Conservation (phyloP, 1,284 basidiomycete species). For the Fomitopsis betulina region DNA sequence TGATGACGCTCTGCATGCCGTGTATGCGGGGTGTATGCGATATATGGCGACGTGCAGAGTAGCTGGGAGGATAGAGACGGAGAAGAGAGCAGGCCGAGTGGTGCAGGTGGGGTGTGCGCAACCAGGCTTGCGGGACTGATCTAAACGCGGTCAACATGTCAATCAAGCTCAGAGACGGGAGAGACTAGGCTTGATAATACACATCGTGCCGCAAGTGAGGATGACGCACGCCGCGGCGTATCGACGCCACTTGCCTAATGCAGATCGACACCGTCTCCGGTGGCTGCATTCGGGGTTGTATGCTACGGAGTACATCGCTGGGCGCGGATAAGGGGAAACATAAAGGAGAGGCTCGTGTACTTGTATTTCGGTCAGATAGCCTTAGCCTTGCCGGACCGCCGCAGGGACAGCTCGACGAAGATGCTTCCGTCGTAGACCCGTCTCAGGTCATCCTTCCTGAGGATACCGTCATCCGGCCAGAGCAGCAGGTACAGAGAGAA, state of each 20-base stretch:
- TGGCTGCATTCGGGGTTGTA: too few species aligned
- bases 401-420: slow-evolving; percentile 19
- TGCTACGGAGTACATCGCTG: too few species aligned
- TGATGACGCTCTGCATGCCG: slow-evolving; percentile 9
- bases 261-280: background rate
- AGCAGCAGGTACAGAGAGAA: slow-evolving; percentile 42
- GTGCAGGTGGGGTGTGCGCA: background rate
- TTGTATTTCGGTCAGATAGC: background rate
- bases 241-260: slow-evolving; percentile 2
- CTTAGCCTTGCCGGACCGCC: slow-evolving; percentile 9
- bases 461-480: slow-evolving; percentile 40
- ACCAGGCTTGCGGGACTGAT: background rate
- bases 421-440: slow-evolving; percentile 38
- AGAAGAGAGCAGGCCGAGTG: background rate
- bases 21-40: background rate
- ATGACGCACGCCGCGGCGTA: background rate
- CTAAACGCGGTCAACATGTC: background rate
- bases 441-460: slow-evolving; percentile 47
- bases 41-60: background rate
- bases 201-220: background rate
- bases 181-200: too few species aligned
- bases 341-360: too few species aligned
- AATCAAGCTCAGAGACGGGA: too few species aligned
- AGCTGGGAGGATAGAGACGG: background rate
- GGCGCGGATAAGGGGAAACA: too few species aligned